Evolutionary conservation across 192 early-diverging fungal species (phyloP).

Genomic region (Jimgerdemannia lactiflua): DNA sequence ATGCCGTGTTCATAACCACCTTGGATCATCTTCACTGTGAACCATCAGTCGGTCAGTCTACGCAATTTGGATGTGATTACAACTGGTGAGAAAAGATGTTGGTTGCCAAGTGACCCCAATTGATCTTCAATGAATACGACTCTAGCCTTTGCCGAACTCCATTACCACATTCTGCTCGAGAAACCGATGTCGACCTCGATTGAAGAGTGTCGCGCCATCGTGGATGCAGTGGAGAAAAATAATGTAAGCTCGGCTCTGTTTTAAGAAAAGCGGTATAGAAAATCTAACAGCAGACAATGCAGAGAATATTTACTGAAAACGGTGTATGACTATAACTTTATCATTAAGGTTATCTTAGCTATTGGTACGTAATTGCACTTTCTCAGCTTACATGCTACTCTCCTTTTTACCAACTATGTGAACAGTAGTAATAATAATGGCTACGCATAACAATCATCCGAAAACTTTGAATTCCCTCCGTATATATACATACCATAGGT

Average conservation of each 20-base stretch:
- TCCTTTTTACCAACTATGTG: too few species aligned
- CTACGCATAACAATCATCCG: too few species aligned
- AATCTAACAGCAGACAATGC: too few species aligned
- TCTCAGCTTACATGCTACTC: too few species aligned
- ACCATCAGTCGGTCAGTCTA: slow-evolving; percentile 25
- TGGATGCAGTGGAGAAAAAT: slow-evolving; percentile 35
- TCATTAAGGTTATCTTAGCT: too few species aligned
- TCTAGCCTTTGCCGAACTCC: slow-evolving; percentile 38
- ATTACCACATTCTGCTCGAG: slow-evolving; percentile 64
- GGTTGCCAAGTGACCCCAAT: not conserved
- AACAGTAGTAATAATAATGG: too few species aligned
- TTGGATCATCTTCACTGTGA: slow-evolving; percentile 50
- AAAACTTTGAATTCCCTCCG: too few species aligned
- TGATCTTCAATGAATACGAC: not conserved
- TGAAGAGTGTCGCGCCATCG: slow-evolving; percentile 48
- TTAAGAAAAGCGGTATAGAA: too few species aligned
- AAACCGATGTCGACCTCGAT: slow-evolving; percentile 62
- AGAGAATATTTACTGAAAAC: too few species aligned
- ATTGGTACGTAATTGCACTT: too few species aligned
- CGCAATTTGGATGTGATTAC: too few species aligned
- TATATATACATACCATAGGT: slow-evolving; percentile 3
- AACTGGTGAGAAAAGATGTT: not conserved
- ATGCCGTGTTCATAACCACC: slow-evolving; percentile 47
- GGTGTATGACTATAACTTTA: too few species aligned
- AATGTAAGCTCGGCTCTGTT: slow-evolving; percentile 27